Conservation (phyloP, 1,284 basidiomycete species). For the Trichosporon faecale region DNA sequence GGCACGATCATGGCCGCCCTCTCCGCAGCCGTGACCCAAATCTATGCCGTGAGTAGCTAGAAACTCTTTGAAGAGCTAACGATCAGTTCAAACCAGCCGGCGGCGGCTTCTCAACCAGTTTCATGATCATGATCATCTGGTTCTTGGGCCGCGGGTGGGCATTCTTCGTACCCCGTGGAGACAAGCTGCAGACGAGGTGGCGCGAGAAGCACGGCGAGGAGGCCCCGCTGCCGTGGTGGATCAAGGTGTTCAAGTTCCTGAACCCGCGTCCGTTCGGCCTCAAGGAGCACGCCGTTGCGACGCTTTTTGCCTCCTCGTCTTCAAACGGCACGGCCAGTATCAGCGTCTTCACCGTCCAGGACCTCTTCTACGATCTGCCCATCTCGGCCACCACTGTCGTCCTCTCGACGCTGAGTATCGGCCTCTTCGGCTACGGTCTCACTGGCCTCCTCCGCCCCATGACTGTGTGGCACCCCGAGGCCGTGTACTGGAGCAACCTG, state of each 20-base stretch:
- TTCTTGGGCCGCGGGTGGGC: conserved; percentile 60
- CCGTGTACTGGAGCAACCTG: conserved; percentile 50
- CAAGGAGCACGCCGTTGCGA: conserved; percentile 63
- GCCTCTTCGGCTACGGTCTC: conserved; percentile 65
- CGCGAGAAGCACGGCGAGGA: conserved; percentile 51
- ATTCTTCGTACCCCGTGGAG: conserved; percentile 34
- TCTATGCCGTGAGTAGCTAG: conserved; percentile 19
- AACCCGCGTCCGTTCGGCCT: conserved; percentile 62
- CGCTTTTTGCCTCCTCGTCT: conserved; percentile 62
- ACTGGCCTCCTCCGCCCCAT: conserved; percentile 43
- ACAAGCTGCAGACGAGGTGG: conserved; percentile 55
- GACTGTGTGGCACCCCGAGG: conserved; percentile 18
- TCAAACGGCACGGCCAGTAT: conserved; percentile 59
- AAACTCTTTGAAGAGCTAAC: too few relatives aligned
- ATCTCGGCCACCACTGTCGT: conserved; percentile 61
- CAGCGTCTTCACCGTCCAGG: conserved; percentile 62
- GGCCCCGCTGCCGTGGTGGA: conserved; percentile 12
- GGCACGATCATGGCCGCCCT: conserved; percentile 61
- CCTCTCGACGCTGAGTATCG: conserved; percentile 64
- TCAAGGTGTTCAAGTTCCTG: conserved; percentile 54
- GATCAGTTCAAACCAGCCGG: conserved; percentile 62
- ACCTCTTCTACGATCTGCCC: conserved; percentile 59
- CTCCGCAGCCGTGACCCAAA: conserved; percentile 53
- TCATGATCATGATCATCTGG: conserved; percentile 62
- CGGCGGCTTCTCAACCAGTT: conserved; percentile 59